Percentiles rank a stretch among this genome's conserved stretches.
phyloP scores from a whole-genome alignment of 495 filamentous ascomycete species.

The Apodospora peruviana region DNA sequence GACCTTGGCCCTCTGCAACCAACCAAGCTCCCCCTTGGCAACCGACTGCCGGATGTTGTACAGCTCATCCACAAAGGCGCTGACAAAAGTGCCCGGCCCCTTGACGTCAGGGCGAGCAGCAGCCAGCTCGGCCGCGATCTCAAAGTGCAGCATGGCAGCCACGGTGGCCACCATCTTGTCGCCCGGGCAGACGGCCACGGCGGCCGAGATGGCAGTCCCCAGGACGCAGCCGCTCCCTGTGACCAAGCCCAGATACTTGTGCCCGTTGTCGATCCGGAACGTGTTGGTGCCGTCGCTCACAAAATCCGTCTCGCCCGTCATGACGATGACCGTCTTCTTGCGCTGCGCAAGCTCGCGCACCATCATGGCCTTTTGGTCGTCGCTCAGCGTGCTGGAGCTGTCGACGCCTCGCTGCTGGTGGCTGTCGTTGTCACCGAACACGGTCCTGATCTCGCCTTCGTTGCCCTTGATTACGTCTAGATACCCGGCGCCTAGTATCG shows the following conservation, averaged over 20 bases:
- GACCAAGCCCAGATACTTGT: conserved; percentile 68
- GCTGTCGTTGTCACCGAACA: conserved; percentile 52
- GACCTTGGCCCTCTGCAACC: conserved; percentile 55
- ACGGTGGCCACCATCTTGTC: conserved; percentile 63
- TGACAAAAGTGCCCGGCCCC: conserved; percentile 85
- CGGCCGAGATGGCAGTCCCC: conserved; percentile 73
- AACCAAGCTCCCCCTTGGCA: conserved; percentile 40
- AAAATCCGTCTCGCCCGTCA: conserved; percentile 78
- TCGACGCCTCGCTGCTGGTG: conserved; percentile 87
- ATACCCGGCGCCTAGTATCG: conserved; percentile 67
- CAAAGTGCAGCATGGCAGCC: conserved; percentile 71
- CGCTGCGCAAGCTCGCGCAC: conserved; percentile 59
- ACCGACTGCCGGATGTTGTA: conserved; percentile 48
- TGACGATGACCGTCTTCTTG: conserved; percentile 70
- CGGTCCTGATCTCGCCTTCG: conserved; percentile 79
- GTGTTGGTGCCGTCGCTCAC: conserved; percentile 68
- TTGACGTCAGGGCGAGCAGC: conserved; percentile 52
- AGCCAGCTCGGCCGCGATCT: conserved; percentile 80
- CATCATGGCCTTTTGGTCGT: conserved; percentile 45
- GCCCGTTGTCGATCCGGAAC: conserved; percentile 68
- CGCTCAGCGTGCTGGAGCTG: conserved; percentile 55
- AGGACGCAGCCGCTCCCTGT: conserved; percentile 88
- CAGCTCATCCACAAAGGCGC: conserved; percentile 73
- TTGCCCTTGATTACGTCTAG: conserved; percentile 94
- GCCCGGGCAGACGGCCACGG: conserved; percentile 52